Percentiles rank a stretch among this genome's conserved stretches.
These are phyloP conservation scores for Sugiyamaella boreocaroliniensis DNA, from an alignment of 805 yeast genomes.

Conservation along the genomic window DNA sequence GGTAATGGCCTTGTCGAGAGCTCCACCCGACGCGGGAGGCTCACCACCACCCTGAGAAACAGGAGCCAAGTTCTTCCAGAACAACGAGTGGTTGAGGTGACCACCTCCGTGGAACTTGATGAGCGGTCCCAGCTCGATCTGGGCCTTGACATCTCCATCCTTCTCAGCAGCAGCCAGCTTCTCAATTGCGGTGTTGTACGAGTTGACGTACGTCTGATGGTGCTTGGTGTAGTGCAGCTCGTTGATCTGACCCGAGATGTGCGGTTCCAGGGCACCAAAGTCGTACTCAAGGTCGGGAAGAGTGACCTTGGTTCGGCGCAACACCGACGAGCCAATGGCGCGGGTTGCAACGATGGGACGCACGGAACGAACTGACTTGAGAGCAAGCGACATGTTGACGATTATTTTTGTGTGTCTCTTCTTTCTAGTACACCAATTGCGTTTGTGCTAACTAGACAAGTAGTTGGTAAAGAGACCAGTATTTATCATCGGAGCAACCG, in stretches of 20 bases:
- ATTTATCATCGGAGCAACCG: no score
- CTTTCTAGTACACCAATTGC: no score
- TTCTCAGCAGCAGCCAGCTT: constrained; percentile 60
- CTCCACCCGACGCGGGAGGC: constrained; percentile 46
- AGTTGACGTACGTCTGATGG: constrained; percentile 86
- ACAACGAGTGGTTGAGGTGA: constrained; percentile 73
- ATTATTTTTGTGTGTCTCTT: no score
- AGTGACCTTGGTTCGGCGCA: constrained; percentile 40
- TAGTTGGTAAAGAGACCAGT: no score
- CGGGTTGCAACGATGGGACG: neutral
- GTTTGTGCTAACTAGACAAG: no score
- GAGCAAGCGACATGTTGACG: constrained; percentile 9
- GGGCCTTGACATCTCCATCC: constrained; percentile 52
- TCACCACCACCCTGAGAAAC: constrained; percentile 69
- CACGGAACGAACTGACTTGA: constrained; percentile 1
- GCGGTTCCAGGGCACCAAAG: constrained; percentile 80
- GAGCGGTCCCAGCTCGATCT: constrained; percentile 55
- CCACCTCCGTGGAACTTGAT: constrained; percentile 95
- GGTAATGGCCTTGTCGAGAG: constrained; percentile 51
- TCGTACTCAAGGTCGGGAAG: constrained; percentile 81
- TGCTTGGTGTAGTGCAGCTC: constrained; percentile 82
- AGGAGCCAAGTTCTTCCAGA: constrained; percentile 87
- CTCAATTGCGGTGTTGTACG: constrained; percentile 72
- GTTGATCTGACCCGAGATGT: constrained; percentile 78
- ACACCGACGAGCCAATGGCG: neutral